Evolutionary conservation across 225 moss, liverwort and hornwort genomes (phyloP).

Genomic region (Antitrichia curtipendula): DNA sequence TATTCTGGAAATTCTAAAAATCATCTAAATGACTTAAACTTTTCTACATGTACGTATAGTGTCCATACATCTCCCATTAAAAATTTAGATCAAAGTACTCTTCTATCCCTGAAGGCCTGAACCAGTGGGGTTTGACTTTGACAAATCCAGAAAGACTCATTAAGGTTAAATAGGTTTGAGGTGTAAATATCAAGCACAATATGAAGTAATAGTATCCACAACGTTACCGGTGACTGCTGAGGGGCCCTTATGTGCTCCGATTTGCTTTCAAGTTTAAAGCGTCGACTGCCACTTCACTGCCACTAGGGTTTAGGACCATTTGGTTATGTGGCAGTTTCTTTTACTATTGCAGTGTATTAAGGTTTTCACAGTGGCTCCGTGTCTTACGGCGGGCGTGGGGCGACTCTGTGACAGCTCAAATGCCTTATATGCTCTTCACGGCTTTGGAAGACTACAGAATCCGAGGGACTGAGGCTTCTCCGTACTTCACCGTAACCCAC

Average conservation of each 20-base stretch:
- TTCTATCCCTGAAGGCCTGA: too few relatives aligned
- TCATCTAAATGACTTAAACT: background rate
- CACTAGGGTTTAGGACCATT: background rate
- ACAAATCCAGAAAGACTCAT: background rate
- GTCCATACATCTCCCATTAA: background rate
- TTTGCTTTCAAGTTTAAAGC: background rate
- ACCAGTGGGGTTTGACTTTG: background rate
- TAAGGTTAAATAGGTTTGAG: background rate
- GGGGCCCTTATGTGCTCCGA: background rate
- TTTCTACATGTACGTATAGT: background rate
- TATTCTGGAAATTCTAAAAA: background rate
- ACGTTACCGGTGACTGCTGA: background rate
- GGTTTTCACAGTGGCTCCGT: background rate
- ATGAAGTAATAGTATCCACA: background rate
- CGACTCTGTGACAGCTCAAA: slow-evolving; percentile 59
- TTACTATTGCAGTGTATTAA: background rate
- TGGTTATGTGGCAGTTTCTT: background rate
- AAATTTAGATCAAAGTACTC: background rate
- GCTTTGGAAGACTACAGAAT: slow-evolving; percentile 76
- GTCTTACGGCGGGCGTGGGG: slow-evolving; percentile 8
- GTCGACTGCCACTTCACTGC: background rate
- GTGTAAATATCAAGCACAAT: background rate
- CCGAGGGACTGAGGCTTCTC: slow-evolving; percentile 75
- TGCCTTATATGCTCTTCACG: slow-evolving; percentile 95
- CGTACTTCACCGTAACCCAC: slow-evolving; percentile 88